These are phyloP conservation scores for Naganishia sp. DNA, from an alignment of 1,284 basidiomycete species.

Conservation along the genomic window DNA sequence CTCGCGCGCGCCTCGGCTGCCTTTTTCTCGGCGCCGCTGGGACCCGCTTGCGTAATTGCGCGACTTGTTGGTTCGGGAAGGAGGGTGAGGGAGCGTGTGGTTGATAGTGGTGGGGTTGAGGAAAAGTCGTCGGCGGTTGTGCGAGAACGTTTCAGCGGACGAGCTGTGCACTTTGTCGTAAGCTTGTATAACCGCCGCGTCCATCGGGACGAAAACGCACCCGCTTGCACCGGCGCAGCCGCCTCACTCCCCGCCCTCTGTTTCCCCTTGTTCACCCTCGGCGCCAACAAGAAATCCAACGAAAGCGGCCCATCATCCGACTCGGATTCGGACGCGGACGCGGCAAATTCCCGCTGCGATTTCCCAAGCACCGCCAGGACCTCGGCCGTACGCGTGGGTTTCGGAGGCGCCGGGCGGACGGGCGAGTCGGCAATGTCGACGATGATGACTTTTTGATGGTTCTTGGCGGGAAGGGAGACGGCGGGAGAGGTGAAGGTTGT, in stretches of 20 bases:
- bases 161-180: background rate
- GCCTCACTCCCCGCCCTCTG: background rate
- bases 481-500: conserved; percentile 19
- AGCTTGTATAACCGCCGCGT: too few relatives aligned
- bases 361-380: too few relatives aligned
- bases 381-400: background rate
- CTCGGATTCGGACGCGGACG: background rate
- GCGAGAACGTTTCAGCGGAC: conserved; percentile 15
- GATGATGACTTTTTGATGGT: background rate
- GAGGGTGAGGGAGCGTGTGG: background rate
- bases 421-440: conserved; percentile 6
- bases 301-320: background rate
- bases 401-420: too few relatives aligned
- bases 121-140: conserved; percentile 8
- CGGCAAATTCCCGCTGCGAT: background rate
- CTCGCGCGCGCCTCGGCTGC: conserved; percentile 31
- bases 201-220: background rate
- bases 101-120: background rate
- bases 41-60: background rate
- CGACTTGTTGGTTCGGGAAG: background rate
- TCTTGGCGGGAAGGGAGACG: background rate
- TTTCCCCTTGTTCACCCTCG: conserved; percentile 14
- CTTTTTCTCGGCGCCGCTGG: conserved; percentile 39
- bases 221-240: background rate
- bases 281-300: conserved; percentile 12